Evolutionary conservation across 2,329 filamentous ascomycete species (phyloP), one percentile per base, ranked within the genome.

Genomic region (Calonectria henricotiae): DNA sequence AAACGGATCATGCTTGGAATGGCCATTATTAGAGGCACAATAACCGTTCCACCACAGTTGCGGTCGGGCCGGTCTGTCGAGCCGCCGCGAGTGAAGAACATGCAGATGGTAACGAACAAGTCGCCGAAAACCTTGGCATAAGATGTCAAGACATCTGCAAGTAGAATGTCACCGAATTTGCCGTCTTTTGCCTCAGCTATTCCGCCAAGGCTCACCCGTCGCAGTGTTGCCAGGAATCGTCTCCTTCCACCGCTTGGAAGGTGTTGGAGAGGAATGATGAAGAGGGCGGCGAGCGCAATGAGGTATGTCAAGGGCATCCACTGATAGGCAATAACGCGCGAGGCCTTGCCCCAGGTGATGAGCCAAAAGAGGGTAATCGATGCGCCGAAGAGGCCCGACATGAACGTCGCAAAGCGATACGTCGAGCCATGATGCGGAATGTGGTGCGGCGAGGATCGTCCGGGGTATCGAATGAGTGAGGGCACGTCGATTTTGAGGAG

Each of bases 81-180:
- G 47, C 91, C 89, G 4, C 89, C 89, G 4, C 88, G 83, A 1
- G 89, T 89, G 79, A 97, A 89, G 82, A 97, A 95, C 96, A 98
- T 98, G 89, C 95, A 98, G 32, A 95, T 83, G 58, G 91, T 91
- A 66, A 98, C 93, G 80, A 95, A 98, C 13, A 98, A 84, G 81
- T 99, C 96, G 27, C 92, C 96, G 32, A 97, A 87, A 35, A 98
- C 93, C 82, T 97, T 98, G 71, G 96, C 92, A 81, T 98, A 99
- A 78, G 94, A 97, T 47, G 96, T 99, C 76, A 98, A 84, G 66
- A 95, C 96, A 87, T 99, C 96, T 39, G 96, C 95, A 20, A 99
- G 89, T 69, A 99, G 85, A 63, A 98, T 93, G 80, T 99, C 96
- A 67, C 94, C 96, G 78, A 98, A 98, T 80, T 97, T 98, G 65